A percentile compares a stretch with the other conserved stretches of the same genome.
Conservation (phyloP, 148 eudicot genomes). For the Salicornia ramosissima region DNA sequence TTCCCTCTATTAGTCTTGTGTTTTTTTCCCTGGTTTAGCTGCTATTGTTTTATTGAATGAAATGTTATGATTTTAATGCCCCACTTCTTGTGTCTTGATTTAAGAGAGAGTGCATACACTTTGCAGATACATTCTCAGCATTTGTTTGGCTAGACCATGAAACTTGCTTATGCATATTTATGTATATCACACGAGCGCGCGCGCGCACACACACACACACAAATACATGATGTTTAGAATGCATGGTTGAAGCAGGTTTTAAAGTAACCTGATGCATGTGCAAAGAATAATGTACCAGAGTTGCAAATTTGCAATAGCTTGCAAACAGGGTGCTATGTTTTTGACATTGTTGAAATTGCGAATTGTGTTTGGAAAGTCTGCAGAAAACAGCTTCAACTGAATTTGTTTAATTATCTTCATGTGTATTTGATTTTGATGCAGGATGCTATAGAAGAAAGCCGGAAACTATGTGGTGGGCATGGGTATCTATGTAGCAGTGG, state of each 20-base stretch:
- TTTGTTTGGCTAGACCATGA: background rate
- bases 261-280: background rate
- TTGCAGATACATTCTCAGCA: background rate
- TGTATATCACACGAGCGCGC: too few relatives aligned
- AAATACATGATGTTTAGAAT: background rate
- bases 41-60: background rate
- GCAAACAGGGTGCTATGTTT: background rate
- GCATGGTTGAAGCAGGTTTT: background rate
- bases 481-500: constrained; percentile 94
- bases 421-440: constrained; percentile 25
- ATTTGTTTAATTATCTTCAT: background rate
- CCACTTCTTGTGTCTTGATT: background rate
- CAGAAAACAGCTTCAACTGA: background rate
- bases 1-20: background rate
- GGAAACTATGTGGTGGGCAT: constrained; percentile 95
- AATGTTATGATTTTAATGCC: background rate
- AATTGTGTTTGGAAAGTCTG: background rate
- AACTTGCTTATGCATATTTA: background rate
- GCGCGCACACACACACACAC: too few relatives aligned
- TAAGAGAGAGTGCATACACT: background rate
- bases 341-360: background rate
- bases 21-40: background rate
- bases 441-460: constrained; percentile 96
- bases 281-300: background rate
- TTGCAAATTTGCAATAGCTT: background rate